Evolutionary conservation across 2,329 filamentous ascomycete species (phyloP).

Genomic region (Aureobasidium subglaciale): DNA sequence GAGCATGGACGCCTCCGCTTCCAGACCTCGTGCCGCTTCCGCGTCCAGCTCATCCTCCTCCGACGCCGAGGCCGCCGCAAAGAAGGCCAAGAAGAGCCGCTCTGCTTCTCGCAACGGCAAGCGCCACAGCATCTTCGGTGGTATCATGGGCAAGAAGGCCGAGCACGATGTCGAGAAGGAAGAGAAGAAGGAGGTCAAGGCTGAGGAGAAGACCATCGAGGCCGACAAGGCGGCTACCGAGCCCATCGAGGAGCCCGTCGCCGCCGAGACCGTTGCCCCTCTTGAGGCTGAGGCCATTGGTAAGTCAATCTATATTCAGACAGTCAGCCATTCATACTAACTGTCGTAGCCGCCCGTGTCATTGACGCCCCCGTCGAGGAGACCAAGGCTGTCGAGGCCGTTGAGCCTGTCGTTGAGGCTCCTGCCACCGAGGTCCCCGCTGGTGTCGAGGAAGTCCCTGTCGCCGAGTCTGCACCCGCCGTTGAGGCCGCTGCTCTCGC

Average conservation of each 20-base stretch:
- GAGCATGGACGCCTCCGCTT: conserved; percentile 29
- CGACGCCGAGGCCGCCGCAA: conserved; percentile 31
- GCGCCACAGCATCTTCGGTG: conserved; percentile 52
- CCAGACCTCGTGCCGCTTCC: conserved; percentile 28
- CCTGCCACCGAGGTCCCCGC: conserved; percentile 42
- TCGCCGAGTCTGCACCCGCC: conserved; percentile 1
- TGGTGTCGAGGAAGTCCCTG: conserved; percentile 9
- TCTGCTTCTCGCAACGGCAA: conserved; percentile 50
- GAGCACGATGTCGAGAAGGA: conserved; percentile 37
- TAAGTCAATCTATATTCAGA: conserved; percentile 26
- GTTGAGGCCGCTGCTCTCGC: conserved; percentile 8
- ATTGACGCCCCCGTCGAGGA: conserved; percentile 26
- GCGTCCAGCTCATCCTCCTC: conserved; percentile 34
- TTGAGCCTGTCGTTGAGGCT: conserved; percentile 36
- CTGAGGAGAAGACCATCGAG: conserved; percentile 27
- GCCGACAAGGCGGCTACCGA: conserved; percentile 31
- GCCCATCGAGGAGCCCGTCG: conserved; percentile 30
- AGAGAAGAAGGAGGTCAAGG: conserved; percentile 32
- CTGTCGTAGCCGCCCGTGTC: conserved; percentile 23
- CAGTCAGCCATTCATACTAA: conserved; percentile 17
- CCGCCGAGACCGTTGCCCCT: conserved; percentile 19
- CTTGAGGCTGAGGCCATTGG: conserved; percentile 25
- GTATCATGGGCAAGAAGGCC: conserved; percentile 56
- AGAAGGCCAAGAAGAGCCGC: conserved; percentile 46
- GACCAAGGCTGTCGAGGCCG: conserved; percentile 6